These are phyloP conservation scores for Quillaja saponaria DNA, from an alignment of 306 rosid genomes.

Conservation along the genomic window DNA sequence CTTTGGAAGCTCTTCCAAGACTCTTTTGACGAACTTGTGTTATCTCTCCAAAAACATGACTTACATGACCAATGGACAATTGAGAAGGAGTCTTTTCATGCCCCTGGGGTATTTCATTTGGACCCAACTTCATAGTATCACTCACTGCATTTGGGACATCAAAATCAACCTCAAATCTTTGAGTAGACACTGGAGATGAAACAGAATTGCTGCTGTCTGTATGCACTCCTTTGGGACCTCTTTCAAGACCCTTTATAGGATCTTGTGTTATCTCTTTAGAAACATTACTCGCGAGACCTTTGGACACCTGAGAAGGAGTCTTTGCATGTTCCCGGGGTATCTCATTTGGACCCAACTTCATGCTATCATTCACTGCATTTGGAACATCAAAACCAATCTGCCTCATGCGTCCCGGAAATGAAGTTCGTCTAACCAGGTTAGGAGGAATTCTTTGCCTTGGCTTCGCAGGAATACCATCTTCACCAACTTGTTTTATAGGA, in stretches of 20 bases:
- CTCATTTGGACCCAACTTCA: conserved; percentile 50
- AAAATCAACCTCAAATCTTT: conserved; percentile 22
- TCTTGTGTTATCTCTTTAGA: conserved; percentile 47
- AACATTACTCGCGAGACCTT: conserved; percentile 41
- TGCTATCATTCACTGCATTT: conserved; percentile 39
- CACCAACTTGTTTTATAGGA: conserved; percentile 59
- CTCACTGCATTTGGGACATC: background rate
- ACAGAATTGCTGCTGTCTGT: conserved; percentile 73
- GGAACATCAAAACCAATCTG: conserved; percentile 62
- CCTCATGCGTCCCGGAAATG: conserved; percentile 64
- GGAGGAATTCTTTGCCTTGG: conserved; percentile 85
- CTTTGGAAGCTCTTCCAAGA: conserved; percentile 59
- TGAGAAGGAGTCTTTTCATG: conserved; percentile 46
- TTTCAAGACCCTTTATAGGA: conserved; percentile 52
- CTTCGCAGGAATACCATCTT: conserved; percentile 70
- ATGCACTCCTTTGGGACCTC: conserved; percentile 63
- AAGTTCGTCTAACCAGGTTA: conserved; percentile 51
- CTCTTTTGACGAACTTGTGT: conserved; percentile 45
- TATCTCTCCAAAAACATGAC: conserved; percentile 43
- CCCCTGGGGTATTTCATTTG: background rate
- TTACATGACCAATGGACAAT: conserved; percentile 43
- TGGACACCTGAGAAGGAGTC: conserved; percentile 44
- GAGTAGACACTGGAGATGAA: conserved; percentile 82
- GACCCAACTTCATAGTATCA: background rate
- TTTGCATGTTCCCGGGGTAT: conserved; percentile 47